These are phyloP conservation scores for Suillus discolor DNA, from an alignment of 768 basidiomycete genomes.

Conservation along the genomic window DNA sequence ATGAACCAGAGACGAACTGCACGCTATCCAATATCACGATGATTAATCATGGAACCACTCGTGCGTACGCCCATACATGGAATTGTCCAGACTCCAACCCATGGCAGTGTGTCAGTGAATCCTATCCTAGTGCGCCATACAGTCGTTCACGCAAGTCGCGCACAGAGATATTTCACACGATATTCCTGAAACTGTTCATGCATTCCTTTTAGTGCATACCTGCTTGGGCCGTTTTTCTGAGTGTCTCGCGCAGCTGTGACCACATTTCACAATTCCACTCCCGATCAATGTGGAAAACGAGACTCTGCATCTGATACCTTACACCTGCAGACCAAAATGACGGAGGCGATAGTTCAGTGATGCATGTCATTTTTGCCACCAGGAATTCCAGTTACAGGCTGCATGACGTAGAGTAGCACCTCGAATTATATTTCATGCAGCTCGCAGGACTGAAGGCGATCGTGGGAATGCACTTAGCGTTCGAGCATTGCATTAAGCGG, in stretches of 20 bases:
- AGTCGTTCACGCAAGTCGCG: neutral
- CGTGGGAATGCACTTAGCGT: neutral
- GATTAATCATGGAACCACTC: neutral
- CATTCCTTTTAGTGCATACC: neutral
- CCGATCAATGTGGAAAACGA: neutral
- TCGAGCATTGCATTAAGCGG: neutral
- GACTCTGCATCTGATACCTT: neutral
- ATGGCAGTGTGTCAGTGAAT: neutral
- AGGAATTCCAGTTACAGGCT: neutral
- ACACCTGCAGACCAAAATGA: neutral
- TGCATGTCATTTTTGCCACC: neutral
- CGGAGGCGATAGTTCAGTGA: neutral
- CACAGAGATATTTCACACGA: neutral
- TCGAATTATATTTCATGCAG: too few species aligned
- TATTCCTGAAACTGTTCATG: neutral
- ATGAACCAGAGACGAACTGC: constrained; percentile 4
- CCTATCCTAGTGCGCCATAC: neutral
- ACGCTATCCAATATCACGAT: neutral
- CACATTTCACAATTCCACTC: neutral
- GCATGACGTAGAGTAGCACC: neutral
- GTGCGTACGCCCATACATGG: neutral
- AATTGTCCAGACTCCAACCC: neutral
- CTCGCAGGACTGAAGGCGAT: too few species aligned
- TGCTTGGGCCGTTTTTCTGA: neutral
- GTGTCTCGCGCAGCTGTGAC: neutral